Evolutionary conservation across 1,284 basidiomycete genomes (phyloP).

Genomic region (Ustilago trichophora): DNA sequence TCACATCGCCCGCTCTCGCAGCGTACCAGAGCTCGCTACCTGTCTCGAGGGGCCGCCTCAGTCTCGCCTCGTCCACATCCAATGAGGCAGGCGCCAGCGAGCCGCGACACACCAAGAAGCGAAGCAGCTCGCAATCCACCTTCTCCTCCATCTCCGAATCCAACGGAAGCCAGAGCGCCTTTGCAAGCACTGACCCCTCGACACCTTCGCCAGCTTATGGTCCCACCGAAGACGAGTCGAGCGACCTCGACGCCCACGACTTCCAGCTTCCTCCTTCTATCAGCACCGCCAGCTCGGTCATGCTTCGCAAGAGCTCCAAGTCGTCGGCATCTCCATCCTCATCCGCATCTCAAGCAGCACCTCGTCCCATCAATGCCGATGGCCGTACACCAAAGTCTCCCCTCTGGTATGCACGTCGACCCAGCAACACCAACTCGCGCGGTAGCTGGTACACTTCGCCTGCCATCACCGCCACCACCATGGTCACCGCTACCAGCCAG

Average conservation of each 20-base stretch:
- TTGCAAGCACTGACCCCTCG: conserved; percentile 47
- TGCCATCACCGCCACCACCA: conserved; percentile 49
- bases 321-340: conserved; percentile 15
- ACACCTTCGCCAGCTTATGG: conserved; percentile 51
- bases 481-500: conserved; percentile 39
- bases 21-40: conserved; percentile 54
- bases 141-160: conserved; percentile 60
- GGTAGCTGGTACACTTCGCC: conserved; percentile 54
- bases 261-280: conserved; percentile 55
- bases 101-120: conserved; percentile 29
- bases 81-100: conserved; percentile 11
- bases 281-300: conserved; percentile 44
- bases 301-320: conserved; percentile 45
- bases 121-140: conserved; percentile 58
- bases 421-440: conserved; percentile 54
- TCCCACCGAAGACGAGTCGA: conserved; percentile 48
- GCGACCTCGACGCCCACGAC: conserved; percentile 51
- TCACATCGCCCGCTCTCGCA: conserved; percentile 55
- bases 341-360: conserved; percentile 10
- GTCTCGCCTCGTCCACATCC: conserved; percentile 20
- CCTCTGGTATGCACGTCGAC: conserved; percentile 52
- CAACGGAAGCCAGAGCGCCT: conserved; percentile 39
- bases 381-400: conserved; percentile 46
- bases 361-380: conserved; percentile 29
- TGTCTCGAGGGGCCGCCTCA: conserved; percentile 26